These are phyloP conservation scores for Ophiostoma piceae DNA, from an alignment of 2,329 filamentous ascomycete species.

Conservation along the genomic window DNA sequence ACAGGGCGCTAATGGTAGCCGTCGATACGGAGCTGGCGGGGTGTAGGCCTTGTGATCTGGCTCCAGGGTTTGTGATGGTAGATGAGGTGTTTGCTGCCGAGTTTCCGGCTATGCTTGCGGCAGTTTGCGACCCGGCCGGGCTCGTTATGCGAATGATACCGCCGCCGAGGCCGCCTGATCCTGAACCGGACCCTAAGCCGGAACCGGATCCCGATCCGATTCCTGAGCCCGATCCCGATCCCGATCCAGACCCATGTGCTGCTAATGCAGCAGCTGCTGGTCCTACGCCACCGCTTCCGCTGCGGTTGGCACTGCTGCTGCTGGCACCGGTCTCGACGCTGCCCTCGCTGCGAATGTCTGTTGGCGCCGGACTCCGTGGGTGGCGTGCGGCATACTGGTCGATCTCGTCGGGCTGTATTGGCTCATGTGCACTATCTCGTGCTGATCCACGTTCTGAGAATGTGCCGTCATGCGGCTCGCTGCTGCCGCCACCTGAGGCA, in stretches of 20 bases:
- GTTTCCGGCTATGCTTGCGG: slow-evolving; percentile 33
- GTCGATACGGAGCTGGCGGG: slow-evolving; percentile 4
- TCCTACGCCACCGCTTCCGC: slow-evolving; percentile 14
- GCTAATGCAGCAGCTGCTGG: background rate
- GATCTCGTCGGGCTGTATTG: slow-evolving; percentile 9
- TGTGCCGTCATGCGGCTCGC: slow-evolving; percentile 35
- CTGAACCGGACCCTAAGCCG: slow-evolving; percentile 27
- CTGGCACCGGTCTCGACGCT: slow-evolving; percentile 67
- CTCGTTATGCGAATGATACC: slow-evolving; percentile 40
- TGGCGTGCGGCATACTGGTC: slow-evolving; percentile 15
- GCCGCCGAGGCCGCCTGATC: slow-evolving; percentile 32
- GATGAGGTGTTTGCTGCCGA: slow-evolving; percentile 19
- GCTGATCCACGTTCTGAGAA: slow-evolving; percentile 38
- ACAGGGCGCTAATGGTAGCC: slow-evolving; percentile 35
- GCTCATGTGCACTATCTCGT: slow-evolving; percentile 19
- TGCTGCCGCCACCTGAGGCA: slow-evolving; percentile 18
- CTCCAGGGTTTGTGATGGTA: slow-evolving; percentile 11
- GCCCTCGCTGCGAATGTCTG: slow-evolving; percentile 60
- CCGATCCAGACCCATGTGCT: background rate
- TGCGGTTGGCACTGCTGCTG: slow-evolving; percentile 44
- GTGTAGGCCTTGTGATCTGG: background rate
- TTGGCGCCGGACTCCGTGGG: slow-evolving; percentile 39
- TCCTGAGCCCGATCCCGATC: slow-evolving; percentile 4
- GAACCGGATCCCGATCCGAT: slow-evolving; percentile 8
- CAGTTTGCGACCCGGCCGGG: slow-evolving; percentile 37